Conservation (phyloP, 2,329 filamentous ascomycete genomes). For the Penicillium corylophilum region DNA sequence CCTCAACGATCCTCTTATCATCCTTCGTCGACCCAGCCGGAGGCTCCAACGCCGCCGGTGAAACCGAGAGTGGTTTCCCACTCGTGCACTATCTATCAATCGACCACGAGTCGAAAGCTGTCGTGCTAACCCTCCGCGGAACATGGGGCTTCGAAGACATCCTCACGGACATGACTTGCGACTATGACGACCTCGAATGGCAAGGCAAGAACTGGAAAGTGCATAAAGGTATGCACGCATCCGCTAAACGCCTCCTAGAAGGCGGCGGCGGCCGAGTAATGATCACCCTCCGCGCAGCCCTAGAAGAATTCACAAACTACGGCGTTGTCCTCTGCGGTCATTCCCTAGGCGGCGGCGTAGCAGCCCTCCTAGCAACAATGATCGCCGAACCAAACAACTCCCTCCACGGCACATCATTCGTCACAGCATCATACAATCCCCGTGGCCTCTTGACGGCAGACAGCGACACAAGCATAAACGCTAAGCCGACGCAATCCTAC, state of each 20-base stretch:
- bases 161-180: slow-evolving; percentile 71
- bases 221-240: slow-evolving; percentile 73
- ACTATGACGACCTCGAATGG: slow-evolving; percentile 63
- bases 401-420: slow-evolving; percentile 56
- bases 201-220: slow-evolving; percentile 65
- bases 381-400: slow-evolving; percentile 61
- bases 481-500: slow-evolving; percentile 32
- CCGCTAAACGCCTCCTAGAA: slow-evolving; percentile 65
- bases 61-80: slow-evolving; percentile 65
- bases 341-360: slow-evolving; percentile 68
- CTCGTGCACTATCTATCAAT: slow-evolving; percentile 72
- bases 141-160: slow-evolving; percentile 73
- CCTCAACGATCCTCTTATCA: slow-evolving; percentile 58
- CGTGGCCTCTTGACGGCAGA: slow-evolving; percentile 39
- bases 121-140: slow-evolving; percentile 70
- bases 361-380: slow-evolving; percentile 68
- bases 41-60: slow-evolving; percentile 63
- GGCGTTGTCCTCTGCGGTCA: slow-evolving; percentile 69
- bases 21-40: slow-evolving; percentile 70
- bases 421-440: slow-evolving; percentile 53
- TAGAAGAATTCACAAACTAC: slow-evolving; percentile 67
- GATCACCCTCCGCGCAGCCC: slow-evolving; percentile 62
- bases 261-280: slow-evolving; percentile 67
- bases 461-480: slow-evolving; percentile 18
- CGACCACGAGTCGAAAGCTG: slow-evolving; percentile 68